A percentile compares a stretch with the other conserved stretches of the same genome.
phyloP scores from a whole-genome alignment of 768 basidiomycete genomes.

The Suillus plorans region DNA sequence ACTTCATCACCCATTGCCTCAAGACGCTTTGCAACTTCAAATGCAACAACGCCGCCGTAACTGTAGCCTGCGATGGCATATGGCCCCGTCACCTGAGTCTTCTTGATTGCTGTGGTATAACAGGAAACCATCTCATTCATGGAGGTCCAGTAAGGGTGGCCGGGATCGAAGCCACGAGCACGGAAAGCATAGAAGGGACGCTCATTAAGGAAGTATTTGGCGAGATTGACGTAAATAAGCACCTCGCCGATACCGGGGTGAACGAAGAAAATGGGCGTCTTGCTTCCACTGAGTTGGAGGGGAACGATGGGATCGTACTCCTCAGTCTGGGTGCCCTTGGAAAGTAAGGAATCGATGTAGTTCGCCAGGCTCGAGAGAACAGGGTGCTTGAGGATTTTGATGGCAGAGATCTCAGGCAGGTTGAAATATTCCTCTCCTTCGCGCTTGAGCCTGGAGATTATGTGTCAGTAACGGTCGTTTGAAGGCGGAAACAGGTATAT shows the following conservation, averaged over 20 bases:
- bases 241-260: slow-evolving; percentile 45
- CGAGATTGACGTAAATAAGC: slow-evolving; percentile 42
- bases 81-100: slow-evolving; percentile 29
- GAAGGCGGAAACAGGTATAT: not conserved
- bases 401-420: slow-evolving; percentile 34
- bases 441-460: slow-evolving; percentile 21
- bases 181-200: slow-evolving; percentile 40
- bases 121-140: slow-evolving; percentile 34
- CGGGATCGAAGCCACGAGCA: slow-evolving; percentile 38
- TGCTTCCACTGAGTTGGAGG: slow-evolving; percentile 36
- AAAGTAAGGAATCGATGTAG: slow-evolving; percentile 30
- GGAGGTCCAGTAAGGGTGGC: slow-evolving; percentile 28
- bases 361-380: slow-evolving; percentile 28
- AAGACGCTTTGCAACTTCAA: slow-evolving; percentile 35
- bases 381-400: slow-evolving; percentile 39
- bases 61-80: slow-evolving; percentile 39
- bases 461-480: not conserved
- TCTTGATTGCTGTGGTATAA: slow-evolving; percentile 32
- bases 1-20: slow-evolving; percentile 28
- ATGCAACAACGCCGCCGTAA: slow-evolving; percentile 38
- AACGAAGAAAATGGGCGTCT: slow-evolving; percentile 43
- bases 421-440: slow-evolving; percentile 28
- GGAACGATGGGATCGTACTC: slow-evolving; percentile 44
- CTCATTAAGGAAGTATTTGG: slow-evolving; percentile 40
- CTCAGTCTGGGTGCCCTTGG: slow-evolving; percentile 15